Conservation (phyloP, 352 stramenopile species). For the Plasmopara halstedii region DNA sequence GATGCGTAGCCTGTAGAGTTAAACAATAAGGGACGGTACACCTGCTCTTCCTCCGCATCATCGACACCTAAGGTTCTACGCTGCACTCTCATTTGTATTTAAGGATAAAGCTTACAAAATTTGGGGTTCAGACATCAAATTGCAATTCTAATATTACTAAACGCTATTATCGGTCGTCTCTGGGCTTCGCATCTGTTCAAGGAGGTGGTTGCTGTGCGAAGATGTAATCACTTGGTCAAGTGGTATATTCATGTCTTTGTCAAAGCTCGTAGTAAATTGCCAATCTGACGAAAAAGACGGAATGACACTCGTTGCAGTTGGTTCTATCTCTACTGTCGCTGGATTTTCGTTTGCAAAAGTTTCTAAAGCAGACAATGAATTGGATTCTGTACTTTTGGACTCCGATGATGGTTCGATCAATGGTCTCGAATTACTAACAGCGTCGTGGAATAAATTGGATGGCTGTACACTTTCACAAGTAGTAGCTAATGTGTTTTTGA, state of each 20-base stretch:
- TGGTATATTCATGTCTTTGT: constrained; percentile 11
- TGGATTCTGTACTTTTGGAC: background rate
- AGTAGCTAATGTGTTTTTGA: constrained; percentile 3
- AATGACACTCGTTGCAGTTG: background rate
- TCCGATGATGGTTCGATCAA: background rate
- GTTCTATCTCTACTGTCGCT: background rate
- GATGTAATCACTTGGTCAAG: constrained; percentile 12
- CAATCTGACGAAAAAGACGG: constrained; percentile 8
- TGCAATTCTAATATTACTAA: no score
- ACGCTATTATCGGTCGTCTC: constrained; percentile 15
- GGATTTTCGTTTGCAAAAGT: background rate
- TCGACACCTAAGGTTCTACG: constrained; percentile 3
- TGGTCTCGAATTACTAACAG: background rate
- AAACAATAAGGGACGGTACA: constrained; percentile 79
- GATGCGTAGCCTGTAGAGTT: constrained; percentile 72
- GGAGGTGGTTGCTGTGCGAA: background rate
- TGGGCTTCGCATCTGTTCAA: constrained; percentile 12
- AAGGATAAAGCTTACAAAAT: no score
- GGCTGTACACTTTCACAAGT: background rate
- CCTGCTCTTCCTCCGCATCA: constrained; percentile 27
- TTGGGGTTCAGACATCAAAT: no score
- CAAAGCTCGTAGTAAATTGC: constrained; percentile 13
- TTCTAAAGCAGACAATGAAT: background rate
- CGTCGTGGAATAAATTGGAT: background rate
- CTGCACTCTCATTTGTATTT: background rate